phyloP scores from a whole-genome alignment of 164 flowering plant genomes.

The Liriodendron chinense region DNA sequence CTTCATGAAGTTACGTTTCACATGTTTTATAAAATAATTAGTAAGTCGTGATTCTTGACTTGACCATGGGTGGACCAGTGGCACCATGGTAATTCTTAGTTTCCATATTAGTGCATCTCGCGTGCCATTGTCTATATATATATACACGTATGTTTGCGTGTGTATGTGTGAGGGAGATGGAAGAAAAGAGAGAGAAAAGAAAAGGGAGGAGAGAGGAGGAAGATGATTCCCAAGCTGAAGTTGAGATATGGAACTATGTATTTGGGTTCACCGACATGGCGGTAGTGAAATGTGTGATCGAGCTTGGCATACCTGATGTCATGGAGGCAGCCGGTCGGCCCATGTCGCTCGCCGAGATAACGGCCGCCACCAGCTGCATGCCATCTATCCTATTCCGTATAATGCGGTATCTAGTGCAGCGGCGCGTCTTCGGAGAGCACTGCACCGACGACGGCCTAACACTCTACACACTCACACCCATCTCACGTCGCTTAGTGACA shows the following conservation, averaged over 20 bases:
- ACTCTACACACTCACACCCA: conserved; percentile 2
- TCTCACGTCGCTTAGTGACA: conserved; percentile 9
- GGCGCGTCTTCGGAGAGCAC: conserved; percentile 1
- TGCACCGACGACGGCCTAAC: not conserved
- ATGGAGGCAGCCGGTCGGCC: conserved; percentile 35
- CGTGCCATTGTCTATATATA: too few species aligned
- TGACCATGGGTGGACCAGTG: too few species aligned
- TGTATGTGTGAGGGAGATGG: too few species aligned
- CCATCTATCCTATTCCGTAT: conserved; percentile 39
- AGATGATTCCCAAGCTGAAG: conserved; percentile 40
- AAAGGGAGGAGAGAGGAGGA: conserved; percentile 6
- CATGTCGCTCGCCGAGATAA: conserved; percentile 40
- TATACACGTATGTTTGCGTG: too few species aligned
- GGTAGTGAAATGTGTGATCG: conserved; percentile 56
- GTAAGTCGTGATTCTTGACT: too few species aligned
- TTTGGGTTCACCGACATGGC: conserved; percentile 51
- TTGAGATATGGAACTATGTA: conserved; percentile 45
- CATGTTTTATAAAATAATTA: too few species aligned
- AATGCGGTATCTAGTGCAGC: conserved; percentile 42
- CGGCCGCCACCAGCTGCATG: conserved; percentile 32
- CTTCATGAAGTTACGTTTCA: too few species aligned
- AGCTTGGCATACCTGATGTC: conserved; percentile 52
- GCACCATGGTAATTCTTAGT: too few species aligned
- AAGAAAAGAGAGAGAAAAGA: too few species aligned
- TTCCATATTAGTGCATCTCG: too few species aligned